Evolutionary conservation across 1,139 yeast genomes (phyloP).

Genomic region (Geotrichum restrictum): DNA sequence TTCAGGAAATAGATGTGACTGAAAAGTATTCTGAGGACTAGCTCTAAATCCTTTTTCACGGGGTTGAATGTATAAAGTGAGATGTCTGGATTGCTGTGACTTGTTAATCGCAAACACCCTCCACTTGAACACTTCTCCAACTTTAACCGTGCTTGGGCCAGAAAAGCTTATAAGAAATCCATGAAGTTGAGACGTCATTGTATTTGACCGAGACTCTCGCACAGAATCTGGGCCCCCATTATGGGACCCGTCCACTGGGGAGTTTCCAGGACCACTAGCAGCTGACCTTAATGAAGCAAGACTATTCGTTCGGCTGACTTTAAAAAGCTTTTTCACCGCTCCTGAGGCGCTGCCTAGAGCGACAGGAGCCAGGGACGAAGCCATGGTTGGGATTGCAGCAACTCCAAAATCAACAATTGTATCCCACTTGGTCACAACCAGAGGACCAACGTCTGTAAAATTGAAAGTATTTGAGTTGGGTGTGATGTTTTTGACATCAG

Average conservation of each 20-base stretch:
- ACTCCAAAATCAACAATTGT: constrained; percentile 58
- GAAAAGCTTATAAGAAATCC: constrained; percentile 60
- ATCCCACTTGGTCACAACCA: constrained; percentile 55
- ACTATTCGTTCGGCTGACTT: constrained; percentile 14
- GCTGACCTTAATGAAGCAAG: constrained; percentile 9
- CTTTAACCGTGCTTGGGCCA: constrained; percentile 57
- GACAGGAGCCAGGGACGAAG: constrained; percentile 21
- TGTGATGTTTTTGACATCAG: constrained; percentile 3
- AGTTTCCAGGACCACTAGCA: constrained; percentile 12
- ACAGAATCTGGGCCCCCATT: background rate
- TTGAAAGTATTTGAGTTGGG: constrained; percentile 1
- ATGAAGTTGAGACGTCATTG: constrained; percentile 15
- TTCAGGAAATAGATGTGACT: constrained; percentile 7
- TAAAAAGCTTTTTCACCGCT: constrained; percentile 20
- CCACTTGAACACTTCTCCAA: constrained; percentile 64
- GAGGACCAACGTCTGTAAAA: constrained; percentile 27
- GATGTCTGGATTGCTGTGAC: constrained; percentile 40
- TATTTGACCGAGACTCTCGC: constrained; percentile 13
- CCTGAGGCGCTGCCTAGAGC: constrained; percentile 20
- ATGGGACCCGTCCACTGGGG: no score
- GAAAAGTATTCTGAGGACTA: constrained; percentile 8
- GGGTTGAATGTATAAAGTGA: constrained; percentile 43
- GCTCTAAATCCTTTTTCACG: constrained; percentile 17
- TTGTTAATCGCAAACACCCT: constrained; percentile 64
- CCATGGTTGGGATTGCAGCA: constrained; percentile 42